Percentiles rank a stretch among this genome's conserved stretches.
Conservation (phyloP, 1,284 basidiomycete genomes). For the Leccinum pachyderme region DNA sequence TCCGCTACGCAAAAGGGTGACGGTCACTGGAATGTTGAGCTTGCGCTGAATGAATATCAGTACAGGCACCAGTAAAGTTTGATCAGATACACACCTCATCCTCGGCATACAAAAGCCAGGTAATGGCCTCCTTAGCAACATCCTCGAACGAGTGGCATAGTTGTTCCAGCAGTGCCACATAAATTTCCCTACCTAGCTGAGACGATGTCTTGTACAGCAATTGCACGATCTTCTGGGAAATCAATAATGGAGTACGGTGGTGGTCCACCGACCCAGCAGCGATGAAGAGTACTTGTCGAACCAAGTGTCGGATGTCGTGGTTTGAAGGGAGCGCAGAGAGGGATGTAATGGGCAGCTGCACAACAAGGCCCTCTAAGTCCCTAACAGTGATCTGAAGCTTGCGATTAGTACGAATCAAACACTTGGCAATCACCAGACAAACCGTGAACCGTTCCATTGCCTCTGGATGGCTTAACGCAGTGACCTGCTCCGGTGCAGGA, state of each 20-base stretch:
- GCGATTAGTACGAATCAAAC: constrained; percentile 1
- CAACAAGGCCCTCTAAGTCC: constrained; percentile 79
- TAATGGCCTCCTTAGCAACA: constrained; percentile 94
- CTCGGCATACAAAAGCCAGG: constrained; percentile 96
- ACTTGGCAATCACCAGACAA: constrained; percentile 20
- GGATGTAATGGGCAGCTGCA: constrained; percentile 65
- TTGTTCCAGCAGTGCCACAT: constrained; percentile 85
- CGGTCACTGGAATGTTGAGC: constrained; percentile 93
- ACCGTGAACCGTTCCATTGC: constrained; percentile 78
- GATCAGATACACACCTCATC: constrained; percentile 69
- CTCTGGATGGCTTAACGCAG: constrained; percentile 58
- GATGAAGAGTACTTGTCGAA: constrained; percentile 79
- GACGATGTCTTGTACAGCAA: constrained; percentile 83
- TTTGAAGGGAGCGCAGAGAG: constrained; percentile 73
- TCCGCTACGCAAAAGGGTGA: constrained; percentile 82
- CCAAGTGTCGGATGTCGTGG: constrained; percentile 83
- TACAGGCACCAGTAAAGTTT: constrained; percentile 6
- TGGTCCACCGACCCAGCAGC: constrained; percentile 77
- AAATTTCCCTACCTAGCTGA: constrained; percentile 86
- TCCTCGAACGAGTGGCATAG: constrained; percentile 89
- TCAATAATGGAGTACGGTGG: constrained; percentile 84
- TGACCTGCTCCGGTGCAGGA: constrained; percentile 46
- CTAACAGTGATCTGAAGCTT: constrained; percentile 55
- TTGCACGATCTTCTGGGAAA: constrained; percentile 94
- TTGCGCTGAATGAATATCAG: constrained; percentile 64